A percentile compares a stretch with the other conserved stretches of the same genome.
phyloP scores from a whole-genome alignment of 495 filamentous ascomycete genomes.

The Penicilliopsis zonata region DNA sequence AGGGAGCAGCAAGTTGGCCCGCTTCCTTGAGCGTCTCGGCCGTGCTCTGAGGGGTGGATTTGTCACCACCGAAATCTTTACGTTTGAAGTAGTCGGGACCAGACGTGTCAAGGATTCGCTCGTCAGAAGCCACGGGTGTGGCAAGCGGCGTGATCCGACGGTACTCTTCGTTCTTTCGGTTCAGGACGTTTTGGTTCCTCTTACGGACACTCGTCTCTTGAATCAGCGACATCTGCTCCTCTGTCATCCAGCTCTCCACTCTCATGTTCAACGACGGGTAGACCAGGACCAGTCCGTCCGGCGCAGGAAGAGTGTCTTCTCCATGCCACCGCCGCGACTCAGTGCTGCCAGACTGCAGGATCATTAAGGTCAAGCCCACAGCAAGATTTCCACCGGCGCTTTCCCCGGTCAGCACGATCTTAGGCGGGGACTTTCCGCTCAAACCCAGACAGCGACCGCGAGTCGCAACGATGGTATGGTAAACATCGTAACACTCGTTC shows the following conservation, averaged over 20 bases:
- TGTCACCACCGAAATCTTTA: slow-evolving; percentile 13
- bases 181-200: slow-evolving; percentile 63
- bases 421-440: slow-evolving; percentile 57
- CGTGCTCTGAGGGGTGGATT: slow-evolving; percentile 15
- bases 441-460: slow-evolving; percentile 73
- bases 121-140: slow-evolving; percentile 54
- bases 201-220: slow-evolving; percentile 67
- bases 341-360: slow-evolving; percentile 57
- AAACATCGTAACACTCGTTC: slow-evolving; percentile 94
- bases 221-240: slow-evolving; percentile 92
- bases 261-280: slow-evolving; percentile 92
- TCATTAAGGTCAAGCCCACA: slow-evolving; percentile 72
- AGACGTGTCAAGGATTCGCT: slow-evolving; percentile 38
- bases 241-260: slow-evolving; percentile 98
- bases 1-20: slow-evolving; percentile 19
- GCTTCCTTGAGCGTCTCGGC: slow-evolving; percentile 15
- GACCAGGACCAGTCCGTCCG: slow-evolving; percentile 71
- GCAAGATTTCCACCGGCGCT: slow-evolving; percentile 90
- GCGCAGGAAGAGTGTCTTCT: slow-evolving; percentile 54
- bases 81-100: slow-evolving; percentile 28
- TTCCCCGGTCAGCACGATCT: slow-evolving; percentile 76
- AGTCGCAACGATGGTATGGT: slow-evolving; percentile 65
- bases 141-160: slow-evolving; percentile 44
- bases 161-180: slow-evolving; percentile 65
- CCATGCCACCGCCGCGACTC: slow-evolving; percentile 43